Base-by-base conservation (phyloP, 495 filamentous ascomycete genomes). In the Penicillium daleae region DNA sequence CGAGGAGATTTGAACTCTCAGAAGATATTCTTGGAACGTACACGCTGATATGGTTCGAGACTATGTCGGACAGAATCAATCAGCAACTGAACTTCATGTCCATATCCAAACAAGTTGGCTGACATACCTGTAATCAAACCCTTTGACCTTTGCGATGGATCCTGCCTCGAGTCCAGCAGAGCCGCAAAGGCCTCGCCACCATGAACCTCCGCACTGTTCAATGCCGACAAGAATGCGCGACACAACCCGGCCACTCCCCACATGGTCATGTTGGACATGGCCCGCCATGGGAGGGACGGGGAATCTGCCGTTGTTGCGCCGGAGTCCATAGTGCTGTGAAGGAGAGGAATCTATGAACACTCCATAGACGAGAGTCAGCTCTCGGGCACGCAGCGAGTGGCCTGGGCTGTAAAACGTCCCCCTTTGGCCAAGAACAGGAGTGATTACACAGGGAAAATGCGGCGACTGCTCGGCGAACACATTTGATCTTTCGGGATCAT, bases 41-140 rank as follows among this genome's bases (percentile, higher is more conserved):
- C 95, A 99, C 89, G 78, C 91, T 93, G 63, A 92, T 85, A 76
- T 99, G 95, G 74, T 99, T 99, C 32, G 91, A 97, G 9, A 98
- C 95, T 96, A 67, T 24, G 0, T 9, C 24, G 10, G 24, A 4
- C 12, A 6, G 5, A 54, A 27, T 29, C 3, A 8, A 58, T 74
- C 59, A 73, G 69, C 63, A 57, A 60, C 9, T 35, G 52, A 9
- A 0, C 13, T 29, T 22, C 15, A 37, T 22, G 29, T 40, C 19
- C 12, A 35, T 33, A 12, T 7, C 29, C 17, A 33, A 4, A 39
- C 21, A 19, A 9, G 24, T 2, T 15, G 33, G 17, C 6, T 27
- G 40, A 67, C 79, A 59, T 81, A 96, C 93, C 92, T 68, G 94
- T 98, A 61, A 98, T 82, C 62, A 97, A 81, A 29, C 94, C 94